Conservation (phyloP, 2,329 filamentous ascomycete species). For the Setomelanomma holmii region DNA sequence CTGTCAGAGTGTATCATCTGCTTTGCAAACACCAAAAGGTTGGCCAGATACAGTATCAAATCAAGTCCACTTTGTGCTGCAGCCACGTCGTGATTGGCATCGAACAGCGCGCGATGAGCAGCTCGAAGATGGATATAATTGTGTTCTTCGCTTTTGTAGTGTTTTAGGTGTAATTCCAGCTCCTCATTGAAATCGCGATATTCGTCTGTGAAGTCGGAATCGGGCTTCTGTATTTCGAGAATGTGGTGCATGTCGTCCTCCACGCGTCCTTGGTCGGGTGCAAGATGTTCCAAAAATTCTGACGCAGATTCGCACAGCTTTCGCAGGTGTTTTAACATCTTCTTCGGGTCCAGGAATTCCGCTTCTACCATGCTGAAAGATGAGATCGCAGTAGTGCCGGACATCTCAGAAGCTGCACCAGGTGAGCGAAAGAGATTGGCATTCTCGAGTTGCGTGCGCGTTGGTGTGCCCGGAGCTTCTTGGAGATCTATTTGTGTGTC, state of each 20-base stretch:
- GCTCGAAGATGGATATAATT: conserved; percentile 51
- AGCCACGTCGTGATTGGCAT: conserved; percentile 26
- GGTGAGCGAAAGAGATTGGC: conserved; percentile 36
- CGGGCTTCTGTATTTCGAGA: conserved; percentile 39
- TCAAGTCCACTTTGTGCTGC: conserved; percentile 44
- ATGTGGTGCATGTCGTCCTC: conserved; percentile 31
- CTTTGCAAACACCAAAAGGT: conserved; percentile 53
- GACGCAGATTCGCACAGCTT: conserved; percentile 42
- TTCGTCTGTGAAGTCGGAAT: conserved; percentile 50
- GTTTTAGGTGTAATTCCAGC: conserved; percentile 44
- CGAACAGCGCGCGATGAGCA: conserved; percentile 50
- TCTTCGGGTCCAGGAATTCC: conserved; percentile 49
- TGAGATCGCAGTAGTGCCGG: conserved; percentile 56
- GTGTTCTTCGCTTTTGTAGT: conserved; percentile 48
- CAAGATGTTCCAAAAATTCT: conserved; percentile 42
- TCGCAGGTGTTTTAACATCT: conserved; percentile 51
- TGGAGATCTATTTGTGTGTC: conserved; percentile 31
- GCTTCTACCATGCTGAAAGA: conserved; percentile 55
- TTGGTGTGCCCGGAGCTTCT: conserved; percentile 33
- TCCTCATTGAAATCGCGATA: conserved; percentile 43
- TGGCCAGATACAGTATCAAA: conserved; percentile 53
- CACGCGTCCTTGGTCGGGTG: conserved; percentile 31
- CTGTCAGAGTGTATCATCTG: conserved; percentile 43
- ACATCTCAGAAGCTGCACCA: conserved; percentile 52
- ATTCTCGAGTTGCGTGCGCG: conserved; percentile 12